phyloP scores from a whole-genome alignment of 352 stramenopile species.

The Phytophthora sp. region DNA sequence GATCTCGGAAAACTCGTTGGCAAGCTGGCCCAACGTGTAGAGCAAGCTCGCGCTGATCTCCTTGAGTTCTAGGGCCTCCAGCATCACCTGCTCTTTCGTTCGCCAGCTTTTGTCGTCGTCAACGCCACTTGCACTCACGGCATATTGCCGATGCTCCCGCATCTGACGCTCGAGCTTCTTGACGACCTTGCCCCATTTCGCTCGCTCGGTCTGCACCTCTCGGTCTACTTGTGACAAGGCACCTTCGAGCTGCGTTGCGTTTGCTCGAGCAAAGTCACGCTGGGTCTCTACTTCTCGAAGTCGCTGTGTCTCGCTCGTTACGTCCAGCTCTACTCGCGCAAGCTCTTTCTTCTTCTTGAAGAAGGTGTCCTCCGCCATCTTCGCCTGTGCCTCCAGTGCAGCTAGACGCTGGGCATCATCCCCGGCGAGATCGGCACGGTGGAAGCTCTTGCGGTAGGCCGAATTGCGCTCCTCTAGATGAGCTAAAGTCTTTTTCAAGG shows the following conservation, averaged over 20 bases:
- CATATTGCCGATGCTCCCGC: conserved; percentile 59
- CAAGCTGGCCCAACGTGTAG: conserved; percentile 92
- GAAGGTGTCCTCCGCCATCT: conserved; percentile 86
- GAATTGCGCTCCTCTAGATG: conserved; percentile 94
- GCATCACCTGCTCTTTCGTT: conserved; percentile 85
- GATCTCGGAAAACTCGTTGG: conserved; percentile 94
- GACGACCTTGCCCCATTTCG: conserved; percentile 72
- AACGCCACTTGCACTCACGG: conserved; percentile 19
- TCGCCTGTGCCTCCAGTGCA: conserved; percentile 88
- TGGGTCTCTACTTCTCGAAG: conserved; percentile 77
- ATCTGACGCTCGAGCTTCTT: conserved; percentile 78
- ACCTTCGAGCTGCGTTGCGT: conserved; percentile 63
- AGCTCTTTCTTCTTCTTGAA: conserved; percentile 96
- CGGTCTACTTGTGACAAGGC: conserved; percentile 72
- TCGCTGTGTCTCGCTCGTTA: conserved; percentile 69
- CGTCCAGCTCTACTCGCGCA: conserved; percentile 87
- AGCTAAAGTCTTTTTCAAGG: conserved; percentile 92
- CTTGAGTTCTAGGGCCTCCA: conserved; percentile 76
- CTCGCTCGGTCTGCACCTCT: conserved; percentile 66
- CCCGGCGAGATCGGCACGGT: conserved; percentile 87
- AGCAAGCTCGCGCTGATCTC: conserved; percentile 89
- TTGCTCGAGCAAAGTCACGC: conserved; percentile 66
- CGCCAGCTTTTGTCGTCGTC: conserved; percentile 34
- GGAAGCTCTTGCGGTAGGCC: conserved; percentile 94
- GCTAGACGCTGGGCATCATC: conserved; percentile 88